These are phyloP conservation scores for Pyrrhoderma noxium DNA, from an alignment of 1,284 basidiomycete genomes.

Conservation along the genomic window DNA sequence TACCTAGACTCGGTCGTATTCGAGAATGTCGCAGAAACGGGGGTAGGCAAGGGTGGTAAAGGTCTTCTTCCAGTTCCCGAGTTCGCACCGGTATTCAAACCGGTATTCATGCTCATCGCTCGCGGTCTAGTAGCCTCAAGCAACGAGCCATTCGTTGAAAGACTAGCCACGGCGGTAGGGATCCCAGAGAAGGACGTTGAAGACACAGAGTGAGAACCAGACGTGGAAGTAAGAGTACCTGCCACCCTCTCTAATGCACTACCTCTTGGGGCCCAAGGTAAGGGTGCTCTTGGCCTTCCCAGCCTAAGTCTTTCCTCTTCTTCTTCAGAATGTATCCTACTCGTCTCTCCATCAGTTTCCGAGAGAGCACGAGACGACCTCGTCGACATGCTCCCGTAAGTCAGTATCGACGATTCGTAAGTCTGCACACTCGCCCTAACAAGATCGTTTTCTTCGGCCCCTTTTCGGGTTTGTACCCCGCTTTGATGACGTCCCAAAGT, in stretches of 20 bases:
- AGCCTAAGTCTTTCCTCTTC: no score
- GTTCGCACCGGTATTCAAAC: neutral
- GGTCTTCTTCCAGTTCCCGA: neutral
- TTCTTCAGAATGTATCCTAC: neutral
- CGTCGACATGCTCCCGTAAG: slow-evolving; percentile 6
- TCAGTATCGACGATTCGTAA: slow-evolving; percentile 12
- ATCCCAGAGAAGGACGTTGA: neutral
- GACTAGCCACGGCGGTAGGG: neutral
- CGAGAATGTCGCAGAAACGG: neutral
- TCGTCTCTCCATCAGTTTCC: neutral
- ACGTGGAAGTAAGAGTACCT: neutral
- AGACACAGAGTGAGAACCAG: neutral
- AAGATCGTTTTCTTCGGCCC: neutral
- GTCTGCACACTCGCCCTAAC: slow-evolving; percentile 13
- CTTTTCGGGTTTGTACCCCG: neutral
- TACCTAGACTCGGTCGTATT: neutral
- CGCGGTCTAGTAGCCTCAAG: slow-evolving; percentile 12
- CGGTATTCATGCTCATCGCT: slow-evolving; percentile 5
- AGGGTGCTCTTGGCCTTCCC: slow-evolving; percentile 4
- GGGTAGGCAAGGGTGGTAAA: slow-evolving; percentile 1
- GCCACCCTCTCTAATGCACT: slow-evolving; percentile 6
- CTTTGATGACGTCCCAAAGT: neutral
- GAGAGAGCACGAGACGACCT: slow-evolving; percentile 6
- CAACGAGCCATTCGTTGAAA: slow-evolving; percentile 1
- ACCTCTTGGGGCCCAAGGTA: slow-evolving; percentile 13